A percentile compares a stretch with the other conserved stretches of the same genome.
Conservation (phyloP, 1,284 basidiomycete genomes). For the Xerocomus amazonicus region DNA sequence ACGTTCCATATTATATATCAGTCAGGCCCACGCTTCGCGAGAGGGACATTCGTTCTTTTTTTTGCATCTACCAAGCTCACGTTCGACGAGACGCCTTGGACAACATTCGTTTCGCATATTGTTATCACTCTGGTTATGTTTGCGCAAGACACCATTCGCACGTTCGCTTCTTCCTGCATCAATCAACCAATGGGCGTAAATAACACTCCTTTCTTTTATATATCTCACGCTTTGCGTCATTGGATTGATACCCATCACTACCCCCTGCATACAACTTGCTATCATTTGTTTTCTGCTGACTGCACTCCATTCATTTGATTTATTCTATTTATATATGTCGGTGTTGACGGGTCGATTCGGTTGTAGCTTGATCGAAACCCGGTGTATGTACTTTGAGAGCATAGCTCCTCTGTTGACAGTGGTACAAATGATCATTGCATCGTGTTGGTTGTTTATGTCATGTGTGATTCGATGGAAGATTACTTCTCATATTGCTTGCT, state of each 20-base stretch:
- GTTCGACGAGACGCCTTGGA: neutral
- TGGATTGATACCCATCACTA: neutral
- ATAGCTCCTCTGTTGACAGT: neutral
- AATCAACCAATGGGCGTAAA: neutral
- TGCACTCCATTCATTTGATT: neutral
- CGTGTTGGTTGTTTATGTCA: neutral
- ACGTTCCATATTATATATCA: neutral
- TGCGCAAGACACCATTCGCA: neutral
- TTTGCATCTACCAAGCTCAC: neutral
- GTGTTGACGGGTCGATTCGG: neutral
- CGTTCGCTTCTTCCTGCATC: neutral
- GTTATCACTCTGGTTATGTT: neutral
- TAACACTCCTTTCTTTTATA: neutral
- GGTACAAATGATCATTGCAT: neutral
- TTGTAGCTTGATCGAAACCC: neutral
- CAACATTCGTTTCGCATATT: neutral
- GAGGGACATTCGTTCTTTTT: neutral
- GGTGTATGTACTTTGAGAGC: neutral
- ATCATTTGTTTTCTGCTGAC: neutral
- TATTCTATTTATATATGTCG: neutral
- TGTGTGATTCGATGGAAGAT: neutral
- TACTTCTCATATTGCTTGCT: too few relatives aligned
- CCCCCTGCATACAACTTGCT: neutral
- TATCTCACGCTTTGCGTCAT: neutral
- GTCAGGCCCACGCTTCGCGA: neutral